A percentile compares a stretch with the other conserved stretches of the same genome.
These are phyloP conservation scores for Pichia heedii DNA, from an alignment of 805 yeast genomes.

Conservation along the genomic window DNA sequence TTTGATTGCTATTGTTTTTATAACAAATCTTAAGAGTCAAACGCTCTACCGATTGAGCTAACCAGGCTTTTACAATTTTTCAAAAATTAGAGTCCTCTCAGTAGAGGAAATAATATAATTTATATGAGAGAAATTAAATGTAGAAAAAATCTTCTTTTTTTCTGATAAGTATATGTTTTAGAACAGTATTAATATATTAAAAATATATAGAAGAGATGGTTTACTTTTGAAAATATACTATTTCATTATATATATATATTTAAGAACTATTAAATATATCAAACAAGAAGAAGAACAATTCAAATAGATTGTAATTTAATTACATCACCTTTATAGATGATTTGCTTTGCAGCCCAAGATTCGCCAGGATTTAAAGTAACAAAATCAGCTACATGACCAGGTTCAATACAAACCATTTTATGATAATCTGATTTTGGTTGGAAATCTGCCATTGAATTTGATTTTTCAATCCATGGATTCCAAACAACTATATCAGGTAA, in stretches of 20 bases:
- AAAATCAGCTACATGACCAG: constrained; percentile 77
- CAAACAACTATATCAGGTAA: constrained; percentile 73
- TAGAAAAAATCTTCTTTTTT: too few species aligned
- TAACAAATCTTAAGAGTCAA: constrained; percentile 10
- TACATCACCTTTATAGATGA: constrained; percentile 44
- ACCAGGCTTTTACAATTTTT: constrained; percentile 7
- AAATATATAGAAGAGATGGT: too few species aligned
- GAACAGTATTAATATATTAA: not conserved
- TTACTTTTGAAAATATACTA: too few species aligned
- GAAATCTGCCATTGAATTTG: constrained; percentile 81
- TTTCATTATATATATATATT: too few species aligned
- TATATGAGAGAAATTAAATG: too few species aligned
- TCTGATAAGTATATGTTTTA: too few species aligned
- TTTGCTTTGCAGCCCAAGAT: constrained; percentile 68
- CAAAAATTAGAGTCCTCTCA: not conserved
- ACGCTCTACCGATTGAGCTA: constrained; percentile 16
- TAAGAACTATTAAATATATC: too few species aligned
- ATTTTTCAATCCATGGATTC: constrained; percentile 92
- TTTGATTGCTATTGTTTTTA: constrained; percentile 3
- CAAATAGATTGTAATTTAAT: constrained; percentile 10
- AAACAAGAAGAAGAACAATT: not conserved
- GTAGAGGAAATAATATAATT: too few species aligned
- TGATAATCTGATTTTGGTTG: constrained; percentile 76
- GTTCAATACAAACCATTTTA: constrained; percentile 90
- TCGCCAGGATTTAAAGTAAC: constrained; percentile 58